Evolutionary conservation across 2,329 filamentous ascomycete species (phyloP), one percentile per base, ranked within the genome.

Genomic region (Cladophialophora psammophila): DNA sequence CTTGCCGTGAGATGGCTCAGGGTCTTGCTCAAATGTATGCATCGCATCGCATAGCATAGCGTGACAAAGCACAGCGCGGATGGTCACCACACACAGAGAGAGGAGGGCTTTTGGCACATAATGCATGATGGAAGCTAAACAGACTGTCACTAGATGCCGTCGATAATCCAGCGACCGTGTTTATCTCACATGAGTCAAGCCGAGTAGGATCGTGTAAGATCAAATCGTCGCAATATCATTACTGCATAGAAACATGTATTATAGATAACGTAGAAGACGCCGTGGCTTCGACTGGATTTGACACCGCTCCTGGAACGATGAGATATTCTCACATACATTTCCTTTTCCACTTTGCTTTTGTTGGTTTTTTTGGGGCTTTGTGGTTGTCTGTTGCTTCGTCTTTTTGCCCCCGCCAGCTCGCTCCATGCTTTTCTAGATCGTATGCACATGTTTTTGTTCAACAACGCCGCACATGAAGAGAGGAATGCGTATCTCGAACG

Each of bases 271-370:
- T 26, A 26, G 26, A 26, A 26, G 26, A 26, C 26, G 26, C 26
- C 26, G 26, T 26, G 26, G 26, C 26, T 3, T 26, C 3, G 26
- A 26, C 26, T 26, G 26, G 26, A 3, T 26, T 26, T 26, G 26
- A 94, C 81, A 92, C 90, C 65, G 91, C 94, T 76, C 9, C 59
- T 6, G 64, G 65, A 26, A 65, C 64, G 8, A 69, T 67, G 42
- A 91, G 87, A 83, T 91, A 84, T 83, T 26, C 26, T 26, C 26
- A 26, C 26, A 26, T 26, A 3, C 26, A 26, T 26, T 26, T 26
- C 3, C 26, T 2, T 26, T 12, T 40, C 12, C 1, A 13, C 12
- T 40, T 15, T 40, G 36, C 12, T 40, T 15, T 12, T 40, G 36
- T 40, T 40, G 36, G 4, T 15, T 40, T 40, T 40, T 40, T 40